Evolutionary conservation across 208 protist genomes (phyloP).

Genomic region (Trypanosoma lewisi): DNA sequence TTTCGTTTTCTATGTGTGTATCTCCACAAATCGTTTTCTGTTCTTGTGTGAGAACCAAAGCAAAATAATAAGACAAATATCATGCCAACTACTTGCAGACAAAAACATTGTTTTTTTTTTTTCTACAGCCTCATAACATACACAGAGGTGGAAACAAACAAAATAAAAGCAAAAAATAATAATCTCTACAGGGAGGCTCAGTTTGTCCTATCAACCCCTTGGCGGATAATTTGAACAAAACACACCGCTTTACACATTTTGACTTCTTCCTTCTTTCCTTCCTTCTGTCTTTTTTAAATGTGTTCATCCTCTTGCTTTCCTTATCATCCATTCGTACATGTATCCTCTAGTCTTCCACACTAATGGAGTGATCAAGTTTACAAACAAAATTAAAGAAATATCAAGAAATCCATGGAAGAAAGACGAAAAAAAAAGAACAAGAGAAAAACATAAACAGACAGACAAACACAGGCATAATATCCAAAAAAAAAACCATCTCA

Average conservation of each 20-base stretch:
- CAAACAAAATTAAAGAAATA: background rate
- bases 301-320: too few species aligned
- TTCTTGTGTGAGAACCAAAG: background rate
- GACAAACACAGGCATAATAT: conserved; percentile 4
- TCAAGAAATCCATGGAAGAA: conserved; percentile 10
- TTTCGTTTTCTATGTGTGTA: background rate
- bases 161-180: background rate
- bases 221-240: background rate
- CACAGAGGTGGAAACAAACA: conserved; percentile 1
- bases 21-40: too few species aligned
- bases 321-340: background rate
- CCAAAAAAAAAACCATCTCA: conserved; percentile 4
- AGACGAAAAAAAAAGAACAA: background rate
- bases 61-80: background rate
- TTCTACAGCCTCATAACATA: background rate
- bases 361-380: background rate
- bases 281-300: background rate
- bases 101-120: background rate
- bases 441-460: background rate
- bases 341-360: too few species aligned
- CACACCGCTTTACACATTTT: background rate
- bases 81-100: background rate
- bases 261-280: background rate
- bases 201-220: background rate
- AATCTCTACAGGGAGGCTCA: background rate